Base-by-base conservation (phyloP, 2,329 filamentous ascomycete genomes). In the Leptographium radiaticola region DNA sequence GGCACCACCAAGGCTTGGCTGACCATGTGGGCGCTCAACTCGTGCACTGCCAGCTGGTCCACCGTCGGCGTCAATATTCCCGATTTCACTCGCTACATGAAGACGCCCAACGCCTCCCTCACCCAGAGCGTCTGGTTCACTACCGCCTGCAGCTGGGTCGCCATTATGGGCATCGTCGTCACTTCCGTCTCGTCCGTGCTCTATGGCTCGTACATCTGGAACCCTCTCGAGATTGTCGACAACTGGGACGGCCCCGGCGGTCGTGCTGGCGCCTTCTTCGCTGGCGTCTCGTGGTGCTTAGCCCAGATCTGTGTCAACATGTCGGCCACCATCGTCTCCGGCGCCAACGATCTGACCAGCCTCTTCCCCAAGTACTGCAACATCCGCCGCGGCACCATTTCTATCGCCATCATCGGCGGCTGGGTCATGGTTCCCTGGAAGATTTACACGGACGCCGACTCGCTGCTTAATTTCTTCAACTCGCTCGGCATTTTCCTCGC, bases 31-130 rank as follows among this genome's bases (percentile, higher is more conserved):
- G 31, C 36, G 20, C 40, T 54, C n/a, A 54, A 50, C 40, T 20
- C 16, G 15, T 34, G 20, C 15, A 42, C 36, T 1, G 39, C 20
- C n/a, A 50, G 33, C 46, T 56, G 34, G 34, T 36, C 36, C 8
- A 74, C 71, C 18, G 66, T 76, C 54, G 72, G 73, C 3, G 71
- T 75, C 53, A 77, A 77, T 61, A 75, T 76, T n/a, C 52, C 52
- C 3, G 62, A 69, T 30, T 69, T 73, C 56, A 69, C 70, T 12
- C 64, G 71, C 45, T 74, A 67, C 46, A 64, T 61, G 54, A 69
- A 64, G 5, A 64, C 62, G 49, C 62, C 59, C 10, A 68, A 65
- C 13, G 66, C 70, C 6, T 64, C 70, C 58, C 70, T 66, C 64
- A 66, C 65, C 4, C 71, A 74, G 56, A 13, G 16, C 1, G 5